Conservation (phyloP, 768 basidiomycete species). For the Plicaturopsis crispa region DNA sequence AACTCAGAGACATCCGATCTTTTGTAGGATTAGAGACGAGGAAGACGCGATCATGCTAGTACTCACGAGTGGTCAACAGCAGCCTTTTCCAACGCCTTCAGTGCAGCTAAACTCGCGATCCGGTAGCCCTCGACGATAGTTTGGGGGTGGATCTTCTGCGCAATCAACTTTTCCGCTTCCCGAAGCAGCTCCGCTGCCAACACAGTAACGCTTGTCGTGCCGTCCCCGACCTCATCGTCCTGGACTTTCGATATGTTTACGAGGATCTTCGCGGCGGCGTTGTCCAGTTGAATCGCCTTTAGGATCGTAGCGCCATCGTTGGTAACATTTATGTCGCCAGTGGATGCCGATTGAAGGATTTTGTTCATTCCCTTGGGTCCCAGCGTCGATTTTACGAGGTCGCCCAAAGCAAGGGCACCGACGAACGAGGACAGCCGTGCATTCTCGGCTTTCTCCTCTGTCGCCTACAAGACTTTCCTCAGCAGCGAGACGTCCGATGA, state of each 20-base stretch:
- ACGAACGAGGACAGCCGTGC: slow-evolving; percentile 98
- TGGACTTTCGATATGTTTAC: slow-evolving; percentile 99
- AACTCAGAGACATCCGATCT: slow-evolving; percentile 71
- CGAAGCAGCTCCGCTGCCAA: slow-evolving; percentile 85
- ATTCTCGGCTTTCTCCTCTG: slow-evolving; percentile 95
- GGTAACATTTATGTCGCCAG: slow-evolving; percentile 92
- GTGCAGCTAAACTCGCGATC: slow-evolving; percentile 79
- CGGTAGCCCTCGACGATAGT: slow-evolving; percentile 97
- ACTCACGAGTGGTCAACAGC: slow-evolving; percentile 82
- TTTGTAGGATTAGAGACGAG: slow-evolving; percentile 2
- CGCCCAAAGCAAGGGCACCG: slow-evolving; percentile 93
- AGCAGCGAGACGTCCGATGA: background rate
- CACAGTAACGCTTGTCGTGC: slow-evolving; percentile 88
- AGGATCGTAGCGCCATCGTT: slow-evolving; percentile 99
- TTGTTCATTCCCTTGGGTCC: slow-evolving; percentile 99
- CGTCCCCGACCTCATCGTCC: slow-evolving; percentile 98
- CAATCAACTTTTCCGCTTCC: slow-evolving; percentile 93
- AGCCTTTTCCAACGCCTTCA: slow-evolving; percentile 76
- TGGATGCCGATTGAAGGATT: slow-evolving; percentile 87
- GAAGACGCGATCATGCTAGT: background rate
- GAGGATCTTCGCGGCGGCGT: slow-evolving; percentile 97
- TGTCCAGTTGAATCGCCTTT: slow-evolving; percentile 95
- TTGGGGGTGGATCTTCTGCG: slow-evolving; percentile 92
- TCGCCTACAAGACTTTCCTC: slow-evolving; percentile 40
- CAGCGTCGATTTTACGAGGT: slow-evolving; percentile 96